A percentile compares a stretch with the other conserved stretches of the same genome.
Evolutionary conservation across 2,329 filamentous ascomycete species (phyloP).

Genomic region (Nemania sp.): DNA sequence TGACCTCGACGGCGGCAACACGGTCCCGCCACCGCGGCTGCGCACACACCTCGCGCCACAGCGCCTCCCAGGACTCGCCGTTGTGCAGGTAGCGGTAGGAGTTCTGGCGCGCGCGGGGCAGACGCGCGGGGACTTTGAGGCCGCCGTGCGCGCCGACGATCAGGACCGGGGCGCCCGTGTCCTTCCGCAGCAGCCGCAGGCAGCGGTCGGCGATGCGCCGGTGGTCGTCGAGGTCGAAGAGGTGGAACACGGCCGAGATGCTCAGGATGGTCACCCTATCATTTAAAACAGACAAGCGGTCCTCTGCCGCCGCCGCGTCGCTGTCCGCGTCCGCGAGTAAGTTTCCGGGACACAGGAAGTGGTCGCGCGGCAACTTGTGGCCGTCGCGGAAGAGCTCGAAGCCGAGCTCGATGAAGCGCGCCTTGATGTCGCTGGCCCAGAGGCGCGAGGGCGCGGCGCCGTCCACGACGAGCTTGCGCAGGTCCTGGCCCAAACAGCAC

Average conservation of each 20-base stretch:
- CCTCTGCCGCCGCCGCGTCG: constrained; percentile 36
- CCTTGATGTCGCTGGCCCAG: constrained; percentile 42
- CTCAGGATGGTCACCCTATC: constrained; percentile 39
- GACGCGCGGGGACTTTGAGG: constrained; percentile 7
- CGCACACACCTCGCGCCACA: constrained; percentile 32
- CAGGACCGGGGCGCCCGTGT: constrained; percentile 37
- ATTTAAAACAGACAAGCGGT: too few relatives aligned
- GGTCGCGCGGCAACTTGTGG: constrained; percentile 36
- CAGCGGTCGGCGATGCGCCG: constrained; percentile 35
- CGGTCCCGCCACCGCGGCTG: constrained; percentile 28
- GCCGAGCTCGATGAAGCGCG: constrained; percentile 44
- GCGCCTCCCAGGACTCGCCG: constrained; percentile 29
- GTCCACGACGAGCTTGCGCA: constrained; percentile 46
- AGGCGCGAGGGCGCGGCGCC: constrained; percentile 38
- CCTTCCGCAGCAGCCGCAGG: constrained; percentile 35
- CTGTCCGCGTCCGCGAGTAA: constrained; percentile 28
- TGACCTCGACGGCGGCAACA: constrained; percentile 29
- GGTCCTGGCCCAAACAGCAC: constrained; percentile 48
- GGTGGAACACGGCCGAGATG: constrained; percentile 43
- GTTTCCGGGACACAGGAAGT: constrained; percentile 43
- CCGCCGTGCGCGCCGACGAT: constrained; percentile 37
- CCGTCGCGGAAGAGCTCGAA: constrained; percentile 47
- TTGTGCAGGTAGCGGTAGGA: constrained; percentile 30
- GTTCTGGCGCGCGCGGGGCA: constrained; percentile 4
- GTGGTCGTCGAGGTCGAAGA: constrained; percentile 44